These are phyloP conservation scores for Trametes cubensis DNA, from an alignment of 768 basidiomycete genomes.

Conservation along the genomic window DNA sequence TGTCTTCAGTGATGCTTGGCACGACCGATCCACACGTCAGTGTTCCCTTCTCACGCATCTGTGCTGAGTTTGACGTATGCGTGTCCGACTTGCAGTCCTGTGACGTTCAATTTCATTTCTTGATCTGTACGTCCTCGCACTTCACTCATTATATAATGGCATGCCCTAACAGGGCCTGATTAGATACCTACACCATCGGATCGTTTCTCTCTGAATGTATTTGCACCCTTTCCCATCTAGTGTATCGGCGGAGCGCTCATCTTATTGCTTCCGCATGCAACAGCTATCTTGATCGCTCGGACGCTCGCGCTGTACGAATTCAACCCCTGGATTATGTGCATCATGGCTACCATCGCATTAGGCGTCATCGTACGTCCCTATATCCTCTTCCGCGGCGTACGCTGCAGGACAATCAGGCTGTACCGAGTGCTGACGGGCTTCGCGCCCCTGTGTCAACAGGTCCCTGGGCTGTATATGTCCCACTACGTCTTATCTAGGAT, in stretches of 20 bases:
- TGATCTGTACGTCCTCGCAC: neutral
- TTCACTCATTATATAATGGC: neutral
- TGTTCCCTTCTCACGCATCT: neutral
- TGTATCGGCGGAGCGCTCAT: neutral
- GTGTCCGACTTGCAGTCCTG: neutral
- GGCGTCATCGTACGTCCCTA: neutral
- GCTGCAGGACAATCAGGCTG: neutral
- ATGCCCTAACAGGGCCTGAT: too few species aligned
- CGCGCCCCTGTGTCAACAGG: too few species aligned
- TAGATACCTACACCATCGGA: neutral
- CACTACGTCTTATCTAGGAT: too few species aligned
- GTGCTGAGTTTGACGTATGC: neutral
- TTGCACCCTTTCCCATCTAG: neutral
- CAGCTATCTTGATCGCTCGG: conserved; percentile 6
- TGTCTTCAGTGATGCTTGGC: neutral
- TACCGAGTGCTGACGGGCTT: too few species aligned
- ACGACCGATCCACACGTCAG: neutral
- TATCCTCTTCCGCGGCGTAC: neutral
- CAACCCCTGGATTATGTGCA: neutral
- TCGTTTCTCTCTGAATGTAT: conserved; percentile 1
- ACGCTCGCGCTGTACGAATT: conserved; percentile 12
- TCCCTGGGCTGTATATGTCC: too few species aligned
- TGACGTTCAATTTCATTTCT: neutral
- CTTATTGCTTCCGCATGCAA: too few species aligned
- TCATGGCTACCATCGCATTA: neutral